Evolutionary conservation across 768 basidiomycete genomes (phyloP), one percentile per base, ranked within the genome.

Genomic region (Serendipita sp.): DNA sequence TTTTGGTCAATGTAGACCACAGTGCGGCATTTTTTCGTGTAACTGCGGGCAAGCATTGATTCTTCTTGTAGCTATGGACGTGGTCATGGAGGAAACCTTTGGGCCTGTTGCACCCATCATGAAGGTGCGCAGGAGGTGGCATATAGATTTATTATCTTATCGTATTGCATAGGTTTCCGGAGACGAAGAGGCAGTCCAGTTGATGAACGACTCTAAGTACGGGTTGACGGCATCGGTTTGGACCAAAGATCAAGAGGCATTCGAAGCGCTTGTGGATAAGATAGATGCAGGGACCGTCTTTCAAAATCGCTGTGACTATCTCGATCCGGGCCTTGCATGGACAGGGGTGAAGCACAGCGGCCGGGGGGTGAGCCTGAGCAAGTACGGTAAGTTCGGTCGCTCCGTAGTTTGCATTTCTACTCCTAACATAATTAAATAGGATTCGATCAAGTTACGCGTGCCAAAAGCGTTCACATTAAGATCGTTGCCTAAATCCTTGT

Each of bases 171-270:
- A 88, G 87, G 88, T 91, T 23, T 76, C 80, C 6, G 84, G 84
- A 0, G 96, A 97, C 71, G 87, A 85, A 50, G 91, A 95, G 71
- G 96, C 96, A 0, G 75, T 97, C 64, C 72, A 74, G 16, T 80
- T 98, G 36, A 99, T 99, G 89, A 98, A 99, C 73, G 93, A 98
- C 72, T 96, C 94, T 15, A 83, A 82, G 0, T 98, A 94, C 71
- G 96, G 96, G 13, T 79, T 99, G 23, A 99, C 95, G 1, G 91
- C 91, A 3, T 93, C 91, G 16, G 73, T 99, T 36, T 99, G 95
- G 96, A 97, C 96, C 1, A 81, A 89, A 68, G 81, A 88, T 0
- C 80, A 87, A 66, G 70, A 73, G 2, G 84, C 81, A 0, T 96
- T 97, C 75, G 69, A 85, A 64, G 73, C 72, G 53, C 75, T 95